These are phyloP conservation scores for Talaromyces thailandensis DNA, from an alignment of 495 filamentous ascomycete genomes.

Conservation along the genomic window DNA sequence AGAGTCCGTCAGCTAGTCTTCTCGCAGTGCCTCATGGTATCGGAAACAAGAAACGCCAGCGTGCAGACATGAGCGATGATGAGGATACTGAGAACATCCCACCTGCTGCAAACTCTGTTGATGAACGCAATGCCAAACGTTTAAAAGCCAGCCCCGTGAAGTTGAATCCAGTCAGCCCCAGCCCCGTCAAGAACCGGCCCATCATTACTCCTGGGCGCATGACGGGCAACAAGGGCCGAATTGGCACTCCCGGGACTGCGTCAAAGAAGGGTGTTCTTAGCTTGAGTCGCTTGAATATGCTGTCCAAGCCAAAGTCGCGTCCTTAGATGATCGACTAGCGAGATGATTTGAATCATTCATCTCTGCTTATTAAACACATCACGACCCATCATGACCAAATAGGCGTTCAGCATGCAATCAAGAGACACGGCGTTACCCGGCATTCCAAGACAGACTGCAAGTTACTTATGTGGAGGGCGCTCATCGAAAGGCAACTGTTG, in stretches of 20 bases:
- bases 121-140: constrained; percentile 35
- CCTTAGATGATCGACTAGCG: constrained; percentile 9
- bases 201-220: constrained; percentile 25
- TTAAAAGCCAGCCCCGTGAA: constrained; percentile 30
- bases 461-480: neutral
- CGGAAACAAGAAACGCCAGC: constrained; percentile 59
- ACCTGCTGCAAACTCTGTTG: constrained; percentile 19
- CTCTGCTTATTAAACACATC: neutral
- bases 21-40: constrained; percentile 57
- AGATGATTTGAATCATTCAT: neutral
- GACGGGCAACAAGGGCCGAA: constrained; percentile 17
- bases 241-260: constrained; percentile 28
- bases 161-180: constrained; percentile 25
- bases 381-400: neutral
- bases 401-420: neutral
- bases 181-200: constrained; percentile 27
- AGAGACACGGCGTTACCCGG: neutral
- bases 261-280: constrained; percentile 30
- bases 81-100: constrained; percentile 34
- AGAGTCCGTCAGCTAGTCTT: constrained; percentile 22
- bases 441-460: neutral
- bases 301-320: constrained; percentile 40
- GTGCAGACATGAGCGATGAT: constrained; percentile 23
- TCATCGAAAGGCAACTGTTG: neutral
- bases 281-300: constrained; percentile 41